Evolutionary conservation across 2,329 filamentous ascomycete species (phyloP), one percentile per base, ranked within the genome.

Genomic region (Scolecobasidium constrictum): DNA sequence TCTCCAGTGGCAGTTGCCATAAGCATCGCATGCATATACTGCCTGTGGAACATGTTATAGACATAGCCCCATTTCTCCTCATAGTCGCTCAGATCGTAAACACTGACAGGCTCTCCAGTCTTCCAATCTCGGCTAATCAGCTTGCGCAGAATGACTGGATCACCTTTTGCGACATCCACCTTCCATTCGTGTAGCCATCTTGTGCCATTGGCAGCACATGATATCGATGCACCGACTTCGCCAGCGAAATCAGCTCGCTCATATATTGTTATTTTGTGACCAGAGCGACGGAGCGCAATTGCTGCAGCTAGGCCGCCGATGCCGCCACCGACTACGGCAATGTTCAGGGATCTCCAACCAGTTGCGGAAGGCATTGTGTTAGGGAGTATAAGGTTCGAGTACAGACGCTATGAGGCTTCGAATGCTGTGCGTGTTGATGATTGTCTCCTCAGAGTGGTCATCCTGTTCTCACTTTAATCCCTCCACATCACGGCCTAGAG

Each of bases 101-200:
- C 55, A 17, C 58, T 63, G 20, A 60, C 46, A 2, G 46, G 48
- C 38, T 62, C 56, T 12, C 66, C 66, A 20, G 52, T 47, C 1
- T 56, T 52, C 3, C 57, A 54, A 38, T 63, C 66, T 38, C 70
- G 65, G 0, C 58, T 61, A 15, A 61, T 16, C 46, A 40, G 21
- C 5, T 20, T 19, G n/a, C 31, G 18, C n/a, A 65, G 43, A 17
- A 36, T 52, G 5, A 66, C 62, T 2, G 65, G 65, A 36, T 60
- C 60, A 0, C 55, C 53, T 43, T 65, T 60, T 0, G 63, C 58
- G 2, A 83, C 65, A 51, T 83, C 75, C 1, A 83, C 76, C 0
- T 64, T 65, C 80, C 80, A 84, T 55, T 81, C 76, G 47, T 81
- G 72, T 5, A 84, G 62, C 78, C 78, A 84, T 38, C 57, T 54